Base-by-base conservation (phyloP, 2,329 filamentous ascomycete species). In the Hortaea sp. region DNA sequence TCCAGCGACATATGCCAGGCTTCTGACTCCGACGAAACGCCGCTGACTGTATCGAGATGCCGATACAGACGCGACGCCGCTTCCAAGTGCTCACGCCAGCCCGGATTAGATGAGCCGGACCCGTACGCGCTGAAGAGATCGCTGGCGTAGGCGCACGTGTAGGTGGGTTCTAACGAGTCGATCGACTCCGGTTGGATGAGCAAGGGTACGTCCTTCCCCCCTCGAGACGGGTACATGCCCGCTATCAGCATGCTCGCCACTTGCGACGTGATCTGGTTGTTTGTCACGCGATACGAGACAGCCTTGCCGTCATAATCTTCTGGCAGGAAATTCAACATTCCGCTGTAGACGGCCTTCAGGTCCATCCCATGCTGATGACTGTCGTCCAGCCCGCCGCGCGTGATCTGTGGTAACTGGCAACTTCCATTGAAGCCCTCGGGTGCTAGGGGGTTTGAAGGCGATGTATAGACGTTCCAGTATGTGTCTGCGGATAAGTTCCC, bases 401-500 rank as follows among this genome's bases (percentile, higher is more conserved):
- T 88, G 57, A 92, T 85, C 63, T 92, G 87, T 0, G 86, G 87
- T 61, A 90, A 92, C 55, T 84, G 80, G 55, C 87, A 92, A 9
- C 77, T 81, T 2, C 85, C 84, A 37, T 79, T 74, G 70, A 84
- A 88, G 2, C 84, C 85, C 1, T 72, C 60, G 0, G 79, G 75
- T 2, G 71, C 61, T 57, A 87, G 84, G 0, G 85, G 83, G 59
- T 89, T 90, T 12, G 75, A 68, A 0, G 74, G 57, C 3, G 76
- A 79, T 9, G 71, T 75, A 60, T 77, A 81, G 0, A 79, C 74
- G 45, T 75, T 69, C 81, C 84, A 88, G 66, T 82, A 86, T 1
- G 76, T 75, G 39, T 69, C 65, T 1, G 78, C 74, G 1, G 78
- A 72, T 7, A 60, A 54, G 28, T 76, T 75, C 2, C 70, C 68